Percentiles rank a stretch among this genome's conserved stretches.
phyloP scores from a whole-genome alignment of 768 basidiomycete species.

The Phallus indusiatus region DNA sequence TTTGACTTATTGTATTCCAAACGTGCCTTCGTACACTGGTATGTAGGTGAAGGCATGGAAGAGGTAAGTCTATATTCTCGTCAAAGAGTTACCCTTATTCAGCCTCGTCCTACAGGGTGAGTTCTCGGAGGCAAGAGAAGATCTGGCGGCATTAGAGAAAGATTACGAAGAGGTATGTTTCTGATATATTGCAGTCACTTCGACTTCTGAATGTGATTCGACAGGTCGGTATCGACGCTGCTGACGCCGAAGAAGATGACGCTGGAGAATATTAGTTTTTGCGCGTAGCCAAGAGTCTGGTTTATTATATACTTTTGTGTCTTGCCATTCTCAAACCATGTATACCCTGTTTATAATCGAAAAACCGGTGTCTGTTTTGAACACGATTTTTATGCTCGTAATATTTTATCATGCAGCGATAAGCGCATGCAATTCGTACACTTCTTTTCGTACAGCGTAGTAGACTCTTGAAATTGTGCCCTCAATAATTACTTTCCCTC shows the following conservation, averaged over 20 bases:
- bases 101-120: slow-evolving; percentile 47
- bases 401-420: slow-evolving; percentile 43
- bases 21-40: slow-evolving; percentile 89
- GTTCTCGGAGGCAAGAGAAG: slow-evolving; percentile 97
- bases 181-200: not conserved
- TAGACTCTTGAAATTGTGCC: slow-evolving; percentile 84
- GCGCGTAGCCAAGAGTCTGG: not conserved
- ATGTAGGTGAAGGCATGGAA: slow-evolving; percentile 99
- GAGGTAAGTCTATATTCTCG: slow-evolving; percentile 36
- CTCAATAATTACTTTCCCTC: slow-evolving; percentile 82
- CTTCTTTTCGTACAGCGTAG: slow-evolving; percentile 79
- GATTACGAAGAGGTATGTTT: slow-evolving; percentile 72
- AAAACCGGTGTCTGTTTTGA: too few relatives aligned
- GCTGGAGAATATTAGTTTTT: not conserved
- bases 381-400: not conserved
- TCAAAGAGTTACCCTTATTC: not conserved
- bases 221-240: slow-evolving; percentile 39
- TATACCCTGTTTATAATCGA: not conserved
- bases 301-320: not conserved
- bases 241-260: slow-evolving; percentile 66
- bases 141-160: slow-evolving; percentile 94
- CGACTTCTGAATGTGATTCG: not conserved
- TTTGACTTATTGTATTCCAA: slow-evolving; percentile 98
- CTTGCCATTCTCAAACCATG: not conserved
- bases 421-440: slow-evolving; percentile 85